Evolutionary conservation across 208 protist species (phyloP), one percentile per base, ranked within the genome.

Genomic region (Porcisia hertigi): DNA sequence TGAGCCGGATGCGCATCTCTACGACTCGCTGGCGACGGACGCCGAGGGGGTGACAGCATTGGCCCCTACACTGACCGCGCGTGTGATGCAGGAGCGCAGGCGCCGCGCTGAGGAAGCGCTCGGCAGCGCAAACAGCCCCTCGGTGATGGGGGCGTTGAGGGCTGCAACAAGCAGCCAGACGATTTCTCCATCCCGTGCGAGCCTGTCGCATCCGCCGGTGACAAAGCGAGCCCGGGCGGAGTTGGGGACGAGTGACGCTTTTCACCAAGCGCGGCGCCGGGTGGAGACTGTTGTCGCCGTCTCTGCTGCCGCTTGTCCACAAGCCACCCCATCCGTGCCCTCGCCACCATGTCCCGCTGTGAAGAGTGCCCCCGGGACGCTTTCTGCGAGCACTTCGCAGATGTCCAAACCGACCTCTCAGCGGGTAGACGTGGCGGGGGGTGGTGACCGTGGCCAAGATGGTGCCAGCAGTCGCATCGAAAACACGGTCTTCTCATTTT

Each of bases 51-150:
- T 36, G 14, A 52, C 62, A 39, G 69, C 45, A 62, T 49, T 25
- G 53, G 20, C 39, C 9, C 58, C 7, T n/a, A 76, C 77, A 0
- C 77, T 81, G 36, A 76, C 71, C 18, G 77, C 71, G 45, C 74
- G 71, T 30, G 69, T 81, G 47, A 47, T 69, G 62, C 77, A 58
- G 20, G 77, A 76, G 52, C 71, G 77, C n/a, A 53, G 62, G 23
- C 62, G 77, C 18, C 77, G 77, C 11, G 70, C 62, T 3, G 71
- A 47, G 59, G 70, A 73, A 47, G 72, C 36, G 16, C 36, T 53
- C 45, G 71, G 49, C 69, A 74, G 52, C 52, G 41, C 53, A 23
- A 64, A 34, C 14, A 20, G n/a, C 23, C 49, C 53, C 47, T 1
- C 66, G 18, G 30, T 41, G 47, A 16, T 9, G 14, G 14, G 30